Conservation (phyloP, 1,284 basidiomycete genomes). For the Puccinia hordei region DNA sequence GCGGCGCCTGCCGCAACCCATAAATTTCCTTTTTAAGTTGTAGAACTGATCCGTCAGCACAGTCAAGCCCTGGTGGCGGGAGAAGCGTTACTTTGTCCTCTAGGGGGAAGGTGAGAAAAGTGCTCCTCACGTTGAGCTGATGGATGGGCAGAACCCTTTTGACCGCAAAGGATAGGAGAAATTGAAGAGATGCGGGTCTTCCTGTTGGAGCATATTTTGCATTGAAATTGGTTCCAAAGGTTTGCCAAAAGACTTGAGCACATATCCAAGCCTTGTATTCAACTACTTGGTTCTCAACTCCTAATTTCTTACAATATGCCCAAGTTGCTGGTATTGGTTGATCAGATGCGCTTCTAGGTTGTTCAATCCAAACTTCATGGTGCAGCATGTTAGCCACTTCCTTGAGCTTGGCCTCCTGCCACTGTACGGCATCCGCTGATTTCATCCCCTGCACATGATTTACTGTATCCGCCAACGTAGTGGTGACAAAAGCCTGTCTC, state of each 20-base stretch:
- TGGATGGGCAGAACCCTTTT: neutral
- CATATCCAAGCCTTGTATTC: neutral
- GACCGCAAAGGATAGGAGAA: neutral
- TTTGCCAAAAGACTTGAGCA: neutral
- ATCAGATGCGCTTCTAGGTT: no score
- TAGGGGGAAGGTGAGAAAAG: neutral
- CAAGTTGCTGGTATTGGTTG: neutral
- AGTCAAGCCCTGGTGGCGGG: neutral
- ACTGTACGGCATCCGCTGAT: neutral
- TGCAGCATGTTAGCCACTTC: neutral
- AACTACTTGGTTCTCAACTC: neutral
- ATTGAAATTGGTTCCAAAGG: neutral
- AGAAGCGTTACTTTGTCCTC: neutral
- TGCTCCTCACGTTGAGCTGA: neutral
- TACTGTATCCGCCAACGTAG: no score
- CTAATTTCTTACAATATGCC: no score
- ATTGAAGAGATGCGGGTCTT: neutral
- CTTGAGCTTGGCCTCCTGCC: neutral
- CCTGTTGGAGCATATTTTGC: slow-evolving; percentile 12
- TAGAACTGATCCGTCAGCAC: neutral
- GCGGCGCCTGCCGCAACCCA: neutral
- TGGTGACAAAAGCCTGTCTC: no score
- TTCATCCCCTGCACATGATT: neutral
- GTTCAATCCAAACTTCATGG: neutral
- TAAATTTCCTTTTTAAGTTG: slow-evolving; percentile 14